A percentile compares a stretch with the other conserved stretches of the same genome.
Evolutionary conservation across 2,329 filamentous ascomycete species (phyloP).

Genomic region (Dendrostoma leiphaemia): DNA sequence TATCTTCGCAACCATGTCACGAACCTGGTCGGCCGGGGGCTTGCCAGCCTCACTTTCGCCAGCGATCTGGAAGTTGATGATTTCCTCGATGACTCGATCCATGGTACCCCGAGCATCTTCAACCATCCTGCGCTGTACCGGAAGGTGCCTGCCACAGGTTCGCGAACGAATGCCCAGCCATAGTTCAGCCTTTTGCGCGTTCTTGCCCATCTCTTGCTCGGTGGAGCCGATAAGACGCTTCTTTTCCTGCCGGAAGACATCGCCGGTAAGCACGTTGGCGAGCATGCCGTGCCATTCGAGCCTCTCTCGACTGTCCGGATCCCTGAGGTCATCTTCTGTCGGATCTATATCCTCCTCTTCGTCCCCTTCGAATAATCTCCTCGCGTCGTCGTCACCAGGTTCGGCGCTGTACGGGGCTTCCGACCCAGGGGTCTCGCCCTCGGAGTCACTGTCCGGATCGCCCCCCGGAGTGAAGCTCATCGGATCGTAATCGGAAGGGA

Average conservation of each 20-base stretch:
- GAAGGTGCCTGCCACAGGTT: slow-evolving; percentile 77
- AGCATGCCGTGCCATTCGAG: slow-evolving; percentile 99
- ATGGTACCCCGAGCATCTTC: slow-evolving; percentile 77
- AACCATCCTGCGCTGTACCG: slow-evolving; percentile 81
- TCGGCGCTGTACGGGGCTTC: slow-evolving; percentile 66
- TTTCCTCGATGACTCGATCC: slow-evolving; percentile 76
- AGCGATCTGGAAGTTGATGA: slow-evolving; percentile 91
- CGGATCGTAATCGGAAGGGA: slow-evolving; percentile 39
- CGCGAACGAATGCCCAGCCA: slow-evolving; percentile 88
- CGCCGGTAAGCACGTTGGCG: slow-evolving; percentile 89
- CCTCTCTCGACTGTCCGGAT: slow-evolving; percentile 83
- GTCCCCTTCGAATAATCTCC: slow-evolving; percentile 73
- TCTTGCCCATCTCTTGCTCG: slow-evolving; percentile 55
- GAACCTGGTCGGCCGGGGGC: slow-evolving; percentile 81
- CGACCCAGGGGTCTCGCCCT: slow-evolving; percentile 85
- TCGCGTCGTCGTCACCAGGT: slow-evolving; percentile 72
- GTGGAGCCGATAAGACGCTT: slow-evolving; percentile 83
- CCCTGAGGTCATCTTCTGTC: slow-evolving; percentile 83
- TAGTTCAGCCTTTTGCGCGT: slow-evolving; percentile 73
- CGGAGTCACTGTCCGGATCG: slow-evolving; percentile 76
- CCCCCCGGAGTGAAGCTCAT: slow-evolving; percentile 24
- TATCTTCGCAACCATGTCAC: slow-evolving; percentile 85
- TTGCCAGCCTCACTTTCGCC: slow-evolving; percentile 91
- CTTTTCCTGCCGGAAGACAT: slow-evolving; percentile 97
- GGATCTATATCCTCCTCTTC: slow-evolving; percentile 87